A percentile compares a stretch with the other conserved stretches of the same genome.
Conservation (phyloP, 2,329 filamentous ascomycete genomes). For the Colletotrichum euphorbiae region DNA sequence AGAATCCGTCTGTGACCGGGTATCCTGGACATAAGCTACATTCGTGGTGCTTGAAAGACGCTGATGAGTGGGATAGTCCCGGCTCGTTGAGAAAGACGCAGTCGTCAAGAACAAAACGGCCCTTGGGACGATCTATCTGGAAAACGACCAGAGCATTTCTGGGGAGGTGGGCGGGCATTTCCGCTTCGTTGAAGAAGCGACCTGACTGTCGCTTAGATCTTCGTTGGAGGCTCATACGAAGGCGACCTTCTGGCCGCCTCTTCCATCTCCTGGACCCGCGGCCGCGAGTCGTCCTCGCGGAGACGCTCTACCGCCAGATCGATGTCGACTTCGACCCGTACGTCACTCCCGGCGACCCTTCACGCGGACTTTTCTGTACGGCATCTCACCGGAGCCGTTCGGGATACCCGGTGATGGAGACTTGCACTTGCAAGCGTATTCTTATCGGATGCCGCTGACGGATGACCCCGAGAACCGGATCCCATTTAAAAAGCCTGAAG, state of each 20-base stretch:
- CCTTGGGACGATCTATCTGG: conserved; percentile 25
- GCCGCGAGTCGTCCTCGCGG: conserved; percentile 37
- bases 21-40: too few relatives aligned
- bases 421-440: conserved; percentile 41
- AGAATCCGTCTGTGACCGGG: conserved; percentile 1
- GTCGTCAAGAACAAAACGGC: conserved; percentile 17
- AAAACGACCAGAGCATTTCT: conserved; percentile 1
- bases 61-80: conserved; percentile 3
- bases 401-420: conserved; percentile 41
- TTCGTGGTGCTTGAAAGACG: not conserved
- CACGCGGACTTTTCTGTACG: conserved; percentile 41
- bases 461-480: conserved; percentile 37
- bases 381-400: conserved; percentile 38
- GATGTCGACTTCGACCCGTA: conserved; percentile 43
- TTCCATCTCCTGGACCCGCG: conserved; percentile 34
- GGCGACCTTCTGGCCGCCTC: conserved; percentile 44
- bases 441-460: conserved; percentile 40
- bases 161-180: not conserved
- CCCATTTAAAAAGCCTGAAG: conserved; percentile 40
- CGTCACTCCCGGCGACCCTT: conserved; percentile 28
- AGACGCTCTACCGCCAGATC: conserved; percentile 40
- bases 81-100: conserved; percentile 12
- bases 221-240: conserved; percentile 45
- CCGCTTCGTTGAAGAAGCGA: not conserved
- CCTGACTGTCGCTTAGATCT: conserved; percentile 32